These are phyloP conservation scores for Lipomyces mesembrius DNA, from an alignment of 805 yeast genomes.

Conservation along the genomic window DNA sequence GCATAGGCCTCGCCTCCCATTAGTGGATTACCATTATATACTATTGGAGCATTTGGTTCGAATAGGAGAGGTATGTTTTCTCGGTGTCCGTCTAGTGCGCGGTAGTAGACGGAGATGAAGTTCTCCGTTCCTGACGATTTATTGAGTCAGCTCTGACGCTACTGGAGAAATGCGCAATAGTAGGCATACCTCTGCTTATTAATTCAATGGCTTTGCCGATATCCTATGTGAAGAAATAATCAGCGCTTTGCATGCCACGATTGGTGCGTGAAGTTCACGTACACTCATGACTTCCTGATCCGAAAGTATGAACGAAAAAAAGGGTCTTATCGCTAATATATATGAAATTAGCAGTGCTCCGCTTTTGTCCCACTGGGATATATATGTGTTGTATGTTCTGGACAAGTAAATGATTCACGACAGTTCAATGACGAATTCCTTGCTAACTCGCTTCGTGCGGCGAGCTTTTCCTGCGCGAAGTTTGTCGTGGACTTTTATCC, in stretches of 20 bases:
- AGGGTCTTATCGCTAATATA: neutral
- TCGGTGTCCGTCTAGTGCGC: conserved; percentile 44
- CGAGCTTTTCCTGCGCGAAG: neutral
- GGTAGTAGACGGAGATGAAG: conserved; percentile 44
- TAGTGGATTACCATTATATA: conserved; percentile 52
- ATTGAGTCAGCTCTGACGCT: neutral
- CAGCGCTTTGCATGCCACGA: neutral
- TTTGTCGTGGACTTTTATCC: neutral
- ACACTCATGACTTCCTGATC: neutral
- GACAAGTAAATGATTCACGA: too few relatives aligned
- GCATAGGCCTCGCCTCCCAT: conserved; percentile 47
- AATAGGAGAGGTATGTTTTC: conserved; percentile 40
- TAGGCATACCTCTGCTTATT: conserved; percentile 28
- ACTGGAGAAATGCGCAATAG: neutral
- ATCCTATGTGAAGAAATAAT: conserved; percentile 14
- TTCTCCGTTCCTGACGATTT: conserved; percentile 51
- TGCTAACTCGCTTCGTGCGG: neutral
- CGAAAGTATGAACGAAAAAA: neutral
- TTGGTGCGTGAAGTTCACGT: neutral
- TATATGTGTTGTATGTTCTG: too few relatives aligned
- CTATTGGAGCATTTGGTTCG: conserved; percentile 46
- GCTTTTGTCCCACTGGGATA: neutral
- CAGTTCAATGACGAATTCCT: neutral
- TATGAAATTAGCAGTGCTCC: neutral
- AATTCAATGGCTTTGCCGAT: conserved; percentile 19